Conservation (phyloP, 2,329 filamentous ascomycete species). For the Phialophora chinensis region DNA sequence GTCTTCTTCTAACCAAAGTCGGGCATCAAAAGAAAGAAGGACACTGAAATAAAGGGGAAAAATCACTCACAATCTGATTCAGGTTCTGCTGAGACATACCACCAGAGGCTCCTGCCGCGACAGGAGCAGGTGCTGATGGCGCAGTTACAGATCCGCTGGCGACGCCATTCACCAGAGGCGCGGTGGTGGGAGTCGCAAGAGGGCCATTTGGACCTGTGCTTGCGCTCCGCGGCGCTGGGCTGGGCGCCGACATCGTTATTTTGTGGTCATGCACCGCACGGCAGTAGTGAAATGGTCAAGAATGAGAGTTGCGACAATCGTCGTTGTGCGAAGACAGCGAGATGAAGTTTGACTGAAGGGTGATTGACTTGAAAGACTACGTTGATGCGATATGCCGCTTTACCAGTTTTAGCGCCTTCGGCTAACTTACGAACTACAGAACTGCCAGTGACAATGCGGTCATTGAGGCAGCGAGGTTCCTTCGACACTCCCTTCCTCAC, state of each 20-base stretch:
- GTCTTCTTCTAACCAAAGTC: neutral
- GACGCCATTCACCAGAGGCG: constrained; percentile 37
- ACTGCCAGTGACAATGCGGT: neutral
- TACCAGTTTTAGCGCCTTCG: neutral
- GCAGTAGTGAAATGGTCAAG: neutral
- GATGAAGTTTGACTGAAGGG: constrained; percentile 8
- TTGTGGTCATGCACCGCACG: constrained; percentile 26
- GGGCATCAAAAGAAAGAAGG: neutral
- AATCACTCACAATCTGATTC: constrained; percentile 85
- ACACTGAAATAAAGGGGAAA: neutral
- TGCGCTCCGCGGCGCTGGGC: constrained; percentile 55
- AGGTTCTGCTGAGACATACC: constrained; percentile 82
- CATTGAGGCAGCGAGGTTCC: neutral
- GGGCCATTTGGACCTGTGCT: constrained; percentile 57
- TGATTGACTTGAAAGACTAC: neutral
- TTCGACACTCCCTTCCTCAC: constrained; percentile 4
- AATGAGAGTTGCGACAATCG: neutral
- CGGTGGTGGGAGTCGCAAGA: constrained; percentile 48
- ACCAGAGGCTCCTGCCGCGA: constrained; percentile 44
- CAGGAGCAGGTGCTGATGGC: constrained; percentile 32
- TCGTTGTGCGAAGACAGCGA: neutral
- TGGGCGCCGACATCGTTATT: constrained; percentile 53
- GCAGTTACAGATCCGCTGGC: constrained; percentile 47
- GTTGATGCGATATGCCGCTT: neutral
- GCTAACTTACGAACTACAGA: constrained; percentile 2